Evolutionary conservation across 2,329 filamentous ascomycete species (phyloP).

Genomic region (Trichoderma endophyticum): DNA sequence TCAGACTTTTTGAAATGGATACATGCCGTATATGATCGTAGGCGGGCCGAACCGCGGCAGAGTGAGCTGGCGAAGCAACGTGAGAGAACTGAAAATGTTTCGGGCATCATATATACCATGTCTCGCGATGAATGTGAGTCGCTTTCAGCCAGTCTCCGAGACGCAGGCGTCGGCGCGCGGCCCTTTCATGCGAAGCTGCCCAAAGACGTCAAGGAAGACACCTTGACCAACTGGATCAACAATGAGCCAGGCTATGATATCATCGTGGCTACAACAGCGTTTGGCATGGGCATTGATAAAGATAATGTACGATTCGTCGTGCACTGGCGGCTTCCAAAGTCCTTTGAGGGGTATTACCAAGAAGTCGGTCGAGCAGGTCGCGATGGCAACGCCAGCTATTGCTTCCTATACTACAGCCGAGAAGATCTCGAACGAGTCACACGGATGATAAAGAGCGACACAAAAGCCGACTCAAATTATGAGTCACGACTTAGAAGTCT

Average conservation of each 20-base stretch:
- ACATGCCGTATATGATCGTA: constrained; percentile 65
- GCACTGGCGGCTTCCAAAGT: constrained; percentile 91
- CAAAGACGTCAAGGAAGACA: constrained; percentile 66
- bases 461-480: constrained; percentile 46
- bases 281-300: constrained; percentile 98
- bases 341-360: constrained; percentile 94
- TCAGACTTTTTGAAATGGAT: constrained; percentile 76
- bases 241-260: constrained; percentile 79
- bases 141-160: constrained; percentile 62
- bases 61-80: constrained; percentile 53
- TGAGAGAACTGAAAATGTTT: constrained; percentile 61
- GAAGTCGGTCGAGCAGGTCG: constrained; percentile 89
- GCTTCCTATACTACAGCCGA: constrained; percentile 86
- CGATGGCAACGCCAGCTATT: constrained; percentile 82
- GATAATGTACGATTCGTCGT: constrained; percentile 91
- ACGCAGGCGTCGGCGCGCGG: constrained; percentile 69
- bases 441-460: constrained; percentile 49
- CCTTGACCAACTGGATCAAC: constrained; percentile 67
- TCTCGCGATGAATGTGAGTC: constrained; percentile 72
- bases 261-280: constrained; percentile 92
- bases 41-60: constrained; percentile 56
- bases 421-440: constrained; percentile 78
- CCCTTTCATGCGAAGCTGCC: constrained; percentile 69
- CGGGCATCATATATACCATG: constrained; percentile 78
- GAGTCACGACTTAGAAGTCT: constrained; percentile 60